Evolutionary conservation across 1,284 basidiomycete genomes (phyloP), one percentile per base, ranked within the genome.

Genomic region (Trametes sp.): DNA sequence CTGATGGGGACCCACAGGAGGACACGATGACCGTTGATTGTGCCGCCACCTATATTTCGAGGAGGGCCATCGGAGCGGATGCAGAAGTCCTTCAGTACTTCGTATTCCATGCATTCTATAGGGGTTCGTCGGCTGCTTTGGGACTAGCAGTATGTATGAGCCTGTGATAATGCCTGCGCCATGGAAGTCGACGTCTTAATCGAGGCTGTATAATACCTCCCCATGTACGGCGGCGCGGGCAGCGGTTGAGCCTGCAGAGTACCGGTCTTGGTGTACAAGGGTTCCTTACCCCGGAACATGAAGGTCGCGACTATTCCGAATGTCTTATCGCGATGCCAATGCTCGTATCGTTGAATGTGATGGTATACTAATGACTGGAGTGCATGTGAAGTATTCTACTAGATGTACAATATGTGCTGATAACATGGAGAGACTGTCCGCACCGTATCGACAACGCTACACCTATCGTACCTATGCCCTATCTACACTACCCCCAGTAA

Each of bases 351-450:
- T n/a, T n/a, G n/a, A n/a, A n/a, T n/a, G n/a, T 36, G 50, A 52
- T 54, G 52, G 29, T 49, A 60, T 54, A 38, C 36, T 29, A 19
- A n/a, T 49, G 31, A 35, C 24, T n/a, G 50, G 52, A 50, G 33
- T 29, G 52, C 59, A 60, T 60, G 45, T 53, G 35, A 23, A 36
- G 23, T 45, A 33, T 33, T 60, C 52, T 60, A 60, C 52, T 52
- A 53, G 7, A 28, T 38, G 35, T 54, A 54, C 35, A 52, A 19
- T 33, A 41, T 53, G 38, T 42, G 38, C 38, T 53, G 24, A 14
- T 38, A 23, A 38, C n/a, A n/a, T 8, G 24, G 4, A 16, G 19
- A 41, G 24, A 41, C 19, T 21, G 58, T 59, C 58, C 52, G 44
- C 58, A 59, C 24, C 50, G 16, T 29, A 48, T 24, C 48, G n/a